These are phyloP conservation scores for Nakazawaea sp. DNA, from an alignment of 805 yeast genomes.

Conservation along the genomic window DNA sequence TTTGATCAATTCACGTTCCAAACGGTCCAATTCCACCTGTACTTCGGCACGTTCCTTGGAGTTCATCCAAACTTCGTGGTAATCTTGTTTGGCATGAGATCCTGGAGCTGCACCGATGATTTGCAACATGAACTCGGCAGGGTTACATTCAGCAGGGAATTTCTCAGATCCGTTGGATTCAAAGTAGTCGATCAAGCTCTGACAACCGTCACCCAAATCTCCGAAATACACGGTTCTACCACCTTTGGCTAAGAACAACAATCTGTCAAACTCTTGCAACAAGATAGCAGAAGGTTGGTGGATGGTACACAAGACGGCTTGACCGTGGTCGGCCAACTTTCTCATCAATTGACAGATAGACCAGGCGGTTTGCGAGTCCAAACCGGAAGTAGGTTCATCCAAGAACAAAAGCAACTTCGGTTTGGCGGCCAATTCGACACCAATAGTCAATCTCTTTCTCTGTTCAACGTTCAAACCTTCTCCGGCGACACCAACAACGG, in stretches of 20 bases:
- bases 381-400: conserved; percentile 72
- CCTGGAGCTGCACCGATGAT: conserved; percentile 83
- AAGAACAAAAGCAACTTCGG: conserved; percentile 56
- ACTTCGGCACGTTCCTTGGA: conserved; percentile 58
- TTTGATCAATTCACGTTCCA: conserved; percentile 54
- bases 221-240: conserved; percentile 81
- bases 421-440: conserved; percentile 67
- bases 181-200: conserved; percentile 53
- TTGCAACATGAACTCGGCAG: conserved; percentile 91
- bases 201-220: conserved; percentile 63
- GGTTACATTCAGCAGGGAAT: conserved; percentile 68
- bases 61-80: conserved; percentile 69
- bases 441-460: conserved; percentile 61
- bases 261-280: conserved; percentile 61
- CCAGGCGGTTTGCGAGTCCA: conserved; percentile 68
- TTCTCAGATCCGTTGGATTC: conserved; percentile 57
- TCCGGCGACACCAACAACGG: conserved; percentile 74
- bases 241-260: conserved; percentile 63
- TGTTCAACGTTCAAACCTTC: conserved; percentile 66
- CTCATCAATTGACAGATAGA: conserved; percentile 61
- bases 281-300: conserved; percentile 74
- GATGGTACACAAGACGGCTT: conserved; percentile 69
- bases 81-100: conserved; percentile 65
- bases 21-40: conserved; percentile 48
- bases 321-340: conserved; percentile 64